Percentiles rank a stretch among this genome's conserved stretches.
phyloP scores from a whole-genome alignment of 352 stramenopile species.

The Phytophthora capsici region DNA sequence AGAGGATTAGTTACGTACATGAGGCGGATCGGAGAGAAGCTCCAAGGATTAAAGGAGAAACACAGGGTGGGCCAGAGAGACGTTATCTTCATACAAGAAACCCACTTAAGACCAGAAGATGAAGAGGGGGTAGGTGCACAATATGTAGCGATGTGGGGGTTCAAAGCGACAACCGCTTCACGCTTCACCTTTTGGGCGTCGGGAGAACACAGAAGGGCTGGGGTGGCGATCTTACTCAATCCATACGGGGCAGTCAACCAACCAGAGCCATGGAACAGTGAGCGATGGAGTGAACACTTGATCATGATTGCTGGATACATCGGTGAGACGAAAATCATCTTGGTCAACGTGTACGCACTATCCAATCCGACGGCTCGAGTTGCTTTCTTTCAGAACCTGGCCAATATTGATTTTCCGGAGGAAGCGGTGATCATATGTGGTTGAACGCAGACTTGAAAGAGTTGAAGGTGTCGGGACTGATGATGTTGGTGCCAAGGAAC shows the following conservation, averaged over 20 bases:
- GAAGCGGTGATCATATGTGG: conserved; percentile 2
- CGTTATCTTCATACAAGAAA: not conserved
- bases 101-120: not conserved
- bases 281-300: not conserved
- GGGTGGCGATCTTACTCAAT: not conserved
- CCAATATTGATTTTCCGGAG: not conserved
- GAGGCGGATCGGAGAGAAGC: not conserved
- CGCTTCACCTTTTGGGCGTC: not conserved
- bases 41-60: not conserved
- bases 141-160: not conserved
- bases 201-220: not conserved
- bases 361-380: not conserved
- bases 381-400: not conserved
- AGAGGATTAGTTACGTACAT: not conserved
- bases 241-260: not conserved
- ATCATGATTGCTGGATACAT: not conserved
- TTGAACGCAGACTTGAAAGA: not conserved
- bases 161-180: not conserved
- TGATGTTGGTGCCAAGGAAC: not conserved
- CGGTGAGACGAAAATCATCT: not conserved
- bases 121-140: not conserved
- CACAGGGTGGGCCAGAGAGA: not conserved
- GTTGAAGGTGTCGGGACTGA: not conserved
- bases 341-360: not conserved
- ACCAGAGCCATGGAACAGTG: not conserved